Percentiles rank a stretch among this genome's conserved stretches.
phyloP scores from a whole-genome alignment of 2,329 filamentous ascomycete genomes.

The Colletotrichum neosansevieriae region DNA sequence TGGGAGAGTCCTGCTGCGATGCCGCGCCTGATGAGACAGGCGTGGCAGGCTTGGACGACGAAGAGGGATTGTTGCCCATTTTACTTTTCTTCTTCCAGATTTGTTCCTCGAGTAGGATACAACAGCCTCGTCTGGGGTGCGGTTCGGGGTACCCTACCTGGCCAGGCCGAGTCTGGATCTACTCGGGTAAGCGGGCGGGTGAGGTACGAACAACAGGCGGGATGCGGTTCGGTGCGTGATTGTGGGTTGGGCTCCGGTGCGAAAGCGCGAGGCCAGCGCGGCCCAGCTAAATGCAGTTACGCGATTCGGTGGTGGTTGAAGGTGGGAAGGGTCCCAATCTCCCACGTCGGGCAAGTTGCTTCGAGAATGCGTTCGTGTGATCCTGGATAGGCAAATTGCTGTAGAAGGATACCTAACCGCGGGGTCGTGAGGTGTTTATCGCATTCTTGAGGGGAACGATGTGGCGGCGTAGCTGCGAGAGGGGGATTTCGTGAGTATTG shows the following conservation, averaged over 20 bases:
- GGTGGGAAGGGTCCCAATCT: slow-evolving; percentile 21
- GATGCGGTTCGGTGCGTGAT: slow-evolving; percentile 24
- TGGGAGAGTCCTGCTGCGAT: slow-evolving; percentile 45
- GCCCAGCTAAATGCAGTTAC: slow-evolving; percentile 13
- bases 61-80: slow-evolving; percentile 54
- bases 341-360: slow-evolving; percentile 34
- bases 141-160: slow-evolving; percentile 42
- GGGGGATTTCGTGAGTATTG: neutral
- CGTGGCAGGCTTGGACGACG: slow-evolving; percentile 49
- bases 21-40: slow-evolving; percentile 44
- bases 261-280: slow-evolving; percentile 22
- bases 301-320: slow-evolving; percentile 26
- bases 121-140: slow-evolving; percentile 36
- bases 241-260: slow-evolving; percentile 26
- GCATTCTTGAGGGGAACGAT: slow-evolving; percentile 13
- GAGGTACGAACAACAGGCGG: slow-evolving; percentile 24
- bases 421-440: slow-evolving; percentile 34
- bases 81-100: slow-evolving; percentile 39
- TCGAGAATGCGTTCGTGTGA: slow-evolving; percentile 27
- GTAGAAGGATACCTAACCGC: slow-evolving; percentile 20
- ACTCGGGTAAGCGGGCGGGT: slow-evolving; percentile 32
- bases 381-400: slow-evolving; percentile 39
- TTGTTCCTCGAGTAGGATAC: slow-evolving; percentile 35
- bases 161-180: slow-evolving; percentile 34
- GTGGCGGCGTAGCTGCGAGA: neutral